A percentile compares a stretch with the other conserved stretches of the same genome.
These are phyloP conservation scores for Plenodomus lindquistii DNA, from an alignment of 2,329 filamentous ascomycete species.

Conservation along the genomic window DNA sequence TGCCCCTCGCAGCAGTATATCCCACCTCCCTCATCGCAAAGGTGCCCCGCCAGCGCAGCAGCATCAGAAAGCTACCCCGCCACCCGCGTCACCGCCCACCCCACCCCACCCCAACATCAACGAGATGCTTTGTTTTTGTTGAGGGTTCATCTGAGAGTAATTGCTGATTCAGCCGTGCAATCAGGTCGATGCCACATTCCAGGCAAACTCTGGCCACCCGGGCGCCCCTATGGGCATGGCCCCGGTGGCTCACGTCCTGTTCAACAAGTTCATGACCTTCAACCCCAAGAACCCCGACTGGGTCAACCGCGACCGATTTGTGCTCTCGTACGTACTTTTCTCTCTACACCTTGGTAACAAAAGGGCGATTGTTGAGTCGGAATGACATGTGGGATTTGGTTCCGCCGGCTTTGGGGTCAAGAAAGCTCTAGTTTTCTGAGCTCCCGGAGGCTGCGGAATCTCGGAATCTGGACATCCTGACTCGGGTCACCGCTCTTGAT, in stretches of 20 bases:
- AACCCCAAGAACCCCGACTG: slow-evolving; percentile 99
- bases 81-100: slow-evolving; percentile 16
- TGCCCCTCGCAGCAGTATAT: slow-evolving; percentile 17
- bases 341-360: not conserved
- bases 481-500: no score
- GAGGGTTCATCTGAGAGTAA: slow-evolving; percentile 16
- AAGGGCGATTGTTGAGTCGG: no score
- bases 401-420: no score
- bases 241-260: slow-evolving; percentile 93
- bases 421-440: no score
- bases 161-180: slow-evolving; percentile 33
- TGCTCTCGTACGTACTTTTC: slow-evolving; percentile 82
- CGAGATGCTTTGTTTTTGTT: no score
- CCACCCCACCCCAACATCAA: slow-evolving; percentile 3
- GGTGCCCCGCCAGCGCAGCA: slow-evolving; percentile 33
- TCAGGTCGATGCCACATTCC: slow-evolving; percentile 95
- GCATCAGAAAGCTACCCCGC: not conserved
- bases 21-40: slow-evolving; percentile 11
- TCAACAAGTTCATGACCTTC: slow-evolving; percentile 99
- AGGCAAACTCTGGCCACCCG: slow-evolving; percentile 97
- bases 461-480: no score
- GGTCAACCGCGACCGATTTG: slow-evolving; percentile 97
- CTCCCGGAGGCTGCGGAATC: no score
- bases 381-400: no score
- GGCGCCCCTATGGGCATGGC: slow-evolving; percentile 98